phyloP scores from a whole-genome alignment of 2,329 filamentous ascomycete genomes.

The Fusarium penzigii region DNA sequence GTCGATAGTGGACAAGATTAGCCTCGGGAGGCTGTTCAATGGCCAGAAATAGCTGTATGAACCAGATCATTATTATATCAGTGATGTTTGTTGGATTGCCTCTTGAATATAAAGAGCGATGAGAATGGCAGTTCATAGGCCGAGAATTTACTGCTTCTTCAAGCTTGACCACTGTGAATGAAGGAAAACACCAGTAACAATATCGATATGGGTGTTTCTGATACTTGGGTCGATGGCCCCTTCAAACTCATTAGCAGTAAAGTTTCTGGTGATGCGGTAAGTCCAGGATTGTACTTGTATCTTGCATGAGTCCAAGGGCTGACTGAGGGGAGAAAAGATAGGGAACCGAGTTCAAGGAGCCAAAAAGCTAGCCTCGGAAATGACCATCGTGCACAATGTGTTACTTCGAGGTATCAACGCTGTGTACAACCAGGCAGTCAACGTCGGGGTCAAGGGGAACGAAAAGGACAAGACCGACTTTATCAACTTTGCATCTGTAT shows the following conservation, averaged over 20 bases:
- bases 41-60: too few relatives aligned
- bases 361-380: conserved; percentile 28
- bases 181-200: neutral
- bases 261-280: conserved; percentile 26
- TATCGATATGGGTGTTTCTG: conserved; percentile 13
- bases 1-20: neutral
- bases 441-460: conserved; percentile 31
- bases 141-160: too few relatives aligned
- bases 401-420: conserved; percentile 40
- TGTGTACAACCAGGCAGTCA: conserved; percentile 39
- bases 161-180: too few relatives aligned
- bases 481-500: conserved; percentile 34
- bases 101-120: too few relatives aligned
- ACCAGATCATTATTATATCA: too few relatives aligned
- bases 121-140: too few relatives aligned
- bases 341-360: conserved; percentile 21
- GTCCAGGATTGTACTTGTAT: neutral
- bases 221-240: conserved; percentile 37
- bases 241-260: conserved; percentile 32
- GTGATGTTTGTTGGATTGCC: too few relatives aligned
- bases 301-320: rapidly evolving
- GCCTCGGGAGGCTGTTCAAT: neutral
- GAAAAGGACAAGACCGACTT: conserved; percentile 37
- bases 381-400: conserved; percentile 40
- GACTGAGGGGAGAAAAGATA: conserved; percentile 4